Conservation (phyloP, 176 grass and related monocot genomes). For the Musa itinerans region DNA sequence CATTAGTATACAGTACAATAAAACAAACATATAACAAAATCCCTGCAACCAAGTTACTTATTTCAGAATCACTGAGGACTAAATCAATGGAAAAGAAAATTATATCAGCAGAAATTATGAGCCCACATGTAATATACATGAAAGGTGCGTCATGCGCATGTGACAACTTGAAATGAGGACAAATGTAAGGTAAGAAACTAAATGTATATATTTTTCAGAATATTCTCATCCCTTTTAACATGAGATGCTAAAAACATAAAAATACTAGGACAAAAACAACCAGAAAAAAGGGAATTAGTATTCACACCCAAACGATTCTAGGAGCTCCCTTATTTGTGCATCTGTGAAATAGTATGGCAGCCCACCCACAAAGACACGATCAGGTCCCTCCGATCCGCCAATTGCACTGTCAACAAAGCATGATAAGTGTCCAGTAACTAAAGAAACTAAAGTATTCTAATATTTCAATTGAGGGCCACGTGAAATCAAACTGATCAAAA, state of each 20-base stretch:
- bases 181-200: neutral
- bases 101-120: neutral
- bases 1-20: neutral
- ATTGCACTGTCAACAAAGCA: conserved; percentile 5
- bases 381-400: conserved; percentile 26
- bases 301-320: conserved; percentile 24
- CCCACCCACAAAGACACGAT: conserved; percentile 27
- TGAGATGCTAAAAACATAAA: neutral
- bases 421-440: neutral
- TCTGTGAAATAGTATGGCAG: conserved; percentile 27
- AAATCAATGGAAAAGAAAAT: neutral
- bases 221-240: neutral
- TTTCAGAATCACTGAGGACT: neutral
- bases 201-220: neutral
- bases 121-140: neutral
- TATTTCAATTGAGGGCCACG: neutral
- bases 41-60: neutral
- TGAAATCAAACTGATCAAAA: neutral
- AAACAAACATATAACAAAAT: neutral
- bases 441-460: neutral
- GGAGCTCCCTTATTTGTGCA: conserved; percentile 29
- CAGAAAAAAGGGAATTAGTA: neutral
- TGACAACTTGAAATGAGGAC: too few species aligned
- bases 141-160: neutral
- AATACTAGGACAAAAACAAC: neutral